A percentile compares a stretch with the other conserved stretches of the same genome.
Conservation (phyloP, 495 filamentous ascomycete species). For the Cercophora newfieldiana region DNA sequence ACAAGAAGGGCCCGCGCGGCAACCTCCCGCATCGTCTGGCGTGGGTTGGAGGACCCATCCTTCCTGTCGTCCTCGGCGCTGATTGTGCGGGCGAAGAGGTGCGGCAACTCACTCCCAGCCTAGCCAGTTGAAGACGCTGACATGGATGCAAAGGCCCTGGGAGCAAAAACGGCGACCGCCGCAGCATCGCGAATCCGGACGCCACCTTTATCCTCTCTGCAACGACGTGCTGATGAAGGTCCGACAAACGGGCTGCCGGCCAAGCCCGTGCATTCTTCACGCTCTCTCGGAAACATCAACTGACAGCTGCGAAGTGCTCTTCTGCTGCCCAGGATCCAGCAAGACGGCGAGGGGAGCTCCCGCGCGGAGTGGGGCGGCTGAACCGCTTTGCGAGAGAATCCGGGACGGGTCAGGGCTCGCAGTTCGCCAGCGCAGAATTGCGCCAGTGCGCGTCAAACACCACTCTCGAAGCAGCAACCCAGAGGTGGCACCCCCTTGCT, state of each 20-base stretch:
- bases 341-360: slow-evolving; percentile 11
- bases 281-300: neutral
- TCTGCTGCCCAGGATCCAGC: neutral
- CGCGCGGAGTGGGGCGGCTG: slow-evolving; percentile 11
- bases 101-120: neutral
- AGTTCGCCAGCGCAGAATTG: slow-evolving; percentile 12
- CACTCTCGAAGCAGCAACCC: neutral
- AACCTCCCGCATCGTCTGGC: slow-evolving; percentile 1
- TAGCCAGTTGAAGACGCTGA: slow-evolving; percentile 1
- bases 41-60: neutral
- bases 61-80: neutral
- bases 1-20: neutral
- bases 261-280: too few species aligned
- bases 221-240: neutral
- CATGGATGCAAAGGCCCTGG: neutral
- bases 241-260: too few species aligned
- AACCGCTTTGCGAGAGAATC: slow-evolving; percentile 1
- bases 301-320: neutral
- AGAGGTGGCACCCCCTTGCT: slow-evolving; percentile 13
- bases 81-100: slow-evolving; percentile 1
- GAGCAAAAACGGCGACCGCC: slow-evolving; percentile 1
- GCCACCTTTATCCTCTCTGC: neutral
- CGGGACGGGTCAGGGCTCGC: slow-evolving; percentile 11
- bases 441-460: slow-evolving; percentile 3
- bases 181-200: slow-evolving; percentile 15